Conservation (phyloP, 192 early-diverging fungal genomes). For the Ambispora gerdemannii region DNA sequence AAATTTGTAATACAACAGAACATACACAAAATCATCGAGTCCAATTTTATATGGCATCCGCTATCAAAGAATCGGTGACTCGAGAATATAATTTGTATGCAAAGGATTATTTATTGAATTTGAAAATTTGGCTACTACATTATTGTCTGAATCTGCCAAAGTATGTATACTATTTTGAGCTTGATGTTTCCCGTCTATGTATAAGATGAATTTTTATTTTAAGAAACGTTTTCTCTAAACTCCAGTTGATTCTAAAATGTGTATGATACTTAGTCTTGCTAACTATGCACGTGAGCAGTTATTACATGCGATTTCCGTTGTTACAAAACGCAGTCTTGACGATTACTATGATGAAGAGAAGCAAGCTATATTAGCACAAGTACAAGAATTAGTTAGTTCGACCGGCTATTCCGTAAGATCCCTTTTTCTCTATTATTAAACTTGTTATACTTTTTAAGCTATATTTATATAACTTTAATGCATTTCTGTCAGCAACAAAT, state of each 20-base stretch:
- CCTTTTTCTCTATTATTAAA: not conserved
- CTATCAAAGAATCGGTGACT: slow-evolving; percentile 52
- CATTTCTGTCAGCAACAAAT: slow-evolving; percentile 22
- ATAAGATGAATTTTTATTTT: too few species aligned
- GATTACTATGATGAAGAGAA: slow-evolving; percentile 53
- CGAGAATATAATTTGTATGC: slow-evolving; percentile 58
- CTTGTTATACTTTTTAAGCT: not conserved
- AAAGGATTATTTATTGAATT: slow-evolving; percentile 46
- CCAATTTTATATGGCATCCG: slow-evolving; percentile 61
- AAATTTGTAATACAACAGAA: slow-evolving; percentile 37
- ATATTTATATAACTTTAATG: too few species aligned
- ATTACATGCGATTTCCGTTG: slow-evolving; percentile 55
- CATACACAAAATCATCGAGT: slow-evolving; percentile 48
- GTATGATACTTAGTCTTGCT: slow-evolving; percentile 35
- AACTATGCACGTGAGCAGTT: slow-evolving; percentile 56
- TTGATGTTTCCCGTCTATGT: too few species aligned
- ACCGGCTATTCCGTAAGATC: slow-evolving; percentile 37
- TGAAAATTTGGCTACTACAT: slow-evolving; percentile 57
- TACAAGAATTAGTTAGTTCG: slow-evolving; percentile 49
- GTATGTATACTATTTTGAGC: slow-evolving; percentile 36
- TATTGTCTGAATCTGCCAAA: slow-evolving; percentile 51
- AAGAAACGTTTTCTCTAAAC: not conserved
- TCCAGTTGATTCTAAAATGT: not conserved
- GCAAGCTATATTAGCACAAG: slow-evolving; percentile 51
- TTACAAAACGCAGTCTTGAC: slow-evolving; percentile 63